phyloP scores from a whole-genome alignment of 2,329 filamentous ascomycete genomes.

The Colletotrichum tropicale region DNA sequence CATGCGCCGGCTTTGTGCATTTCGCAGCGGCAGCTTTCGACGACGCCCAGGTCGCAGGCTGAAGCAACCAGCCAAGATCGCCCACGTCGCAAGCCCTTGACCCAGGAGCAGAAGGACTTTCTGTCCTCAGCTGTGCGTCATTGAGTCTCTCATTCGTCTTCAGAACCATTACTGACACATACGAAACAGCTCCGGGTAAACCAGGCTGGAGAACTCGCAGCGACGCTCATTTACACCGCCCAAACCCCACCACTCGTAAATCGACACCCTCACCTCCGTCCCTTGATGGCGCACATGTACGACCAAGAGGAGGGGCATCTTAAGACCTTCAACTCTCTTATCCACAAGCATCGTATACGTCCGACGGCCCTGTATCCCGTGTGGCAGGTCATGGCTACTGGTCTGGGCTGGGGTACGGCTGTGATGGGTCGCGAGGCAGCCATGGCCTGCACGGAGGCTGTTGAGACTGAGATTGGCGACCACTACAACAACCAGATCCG shows the following conservation, averaged over 20 bases:
- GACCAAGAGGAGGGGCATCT: conserved; percentile 93
- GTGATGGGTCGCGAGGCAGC: conserved; percentile 90
- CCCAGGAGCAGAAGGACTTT: conserved; percentile 72
- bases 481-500: conserved; percentile 96
- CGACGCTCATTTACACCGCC: conserved; percentile 89
- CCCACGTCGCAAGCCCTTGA: conserved; percentile 63
- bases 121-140: conserved; percentile 71
- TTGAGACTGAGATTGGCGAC: conserved; percentile 95
- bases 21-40: conserved; percentile 4
- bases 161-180: neutral
- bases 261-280: conserved; percentile 84
- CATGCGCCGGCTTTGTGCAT: neutral
- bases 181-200: conserved; percentile 80
- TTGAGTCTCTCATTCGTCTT: neutral
- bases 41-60: neutral
- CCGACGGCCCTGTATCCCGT: conserved; percentile 92
- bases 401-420: conserved; percentile 88
- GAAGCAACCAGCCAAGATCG: neutral
- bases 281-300: conserved; percentile 97
- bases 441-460: conserved; percentile 98
- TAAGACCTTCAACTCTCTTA: conserved; percentile 79
- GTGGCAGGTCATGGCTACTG: conserved; percentile 81
- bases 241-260: conserved; percentile 83
- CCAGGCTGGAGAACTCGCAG: conserved; percentile 96
- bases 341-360: conserved; percentile 86